Conservation (phyloP, 371 early-diverging fungal species). For the Mucor lusitanicus region DNA sequence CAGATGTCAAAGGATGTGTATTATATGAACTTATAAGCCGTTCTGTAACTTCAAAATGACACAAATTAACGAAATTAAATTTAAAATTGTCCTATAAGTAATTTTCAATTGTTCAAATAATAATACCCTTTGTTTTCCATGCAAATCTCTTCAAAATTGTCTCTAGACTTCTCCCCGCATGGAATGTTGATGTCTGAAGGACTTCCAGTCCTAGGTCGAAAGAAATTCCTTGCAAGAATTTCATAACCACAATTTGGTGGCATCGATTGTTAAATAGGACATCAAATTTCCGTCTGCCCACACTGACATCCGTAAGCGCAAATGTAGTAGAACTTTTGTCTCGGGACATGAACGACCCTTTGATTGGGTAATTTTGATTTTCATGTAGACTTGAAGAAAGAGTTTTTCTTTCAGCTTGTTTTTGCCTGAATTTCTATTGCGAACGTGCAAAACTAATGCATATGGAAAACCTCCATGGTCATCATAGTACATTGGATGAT, state of each 20-base stretch:
- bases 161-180: too few species aligned
- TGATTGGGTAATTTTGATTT: slow-evolving; percentile 3
- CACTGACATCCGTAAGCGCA: background rate
- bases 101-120: too few species aligned
- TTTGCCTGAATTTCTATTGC: slow-evolving; percentile 31
- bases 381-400: slow-evolving; percentile 29
- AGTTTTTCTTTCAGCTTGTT: slow-evolving; percentile 43
- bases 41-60: too few species aligned
- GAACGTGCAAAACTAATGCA: slow-evolving; percentile 28
- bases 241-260: background rate
- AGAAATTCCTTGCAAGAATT: too few species aligned
- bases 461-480: slow-evolving; percentile 24
- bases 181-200: too few species aligned
- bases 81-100: too few species aligned
- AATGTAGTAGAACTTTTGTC: slow-evolving; percentile 10
- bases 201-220: too few species aligned
- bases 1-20: too few species aligned
- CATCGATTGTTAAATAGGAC: background rate
- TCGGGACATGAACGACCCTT: slow-evolving; percentile 20
- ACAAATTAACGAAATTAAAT: too few species aligned
- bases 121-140: too few species aligned
- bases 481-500: slow-evolving; percentile 50
- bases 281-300: background rate
- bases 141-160: too few species aligned
- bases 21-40: too few species aligned